Conservation (phyloP, 352 stramenopile species). For the Globisporangium abappressorium region DNA sequence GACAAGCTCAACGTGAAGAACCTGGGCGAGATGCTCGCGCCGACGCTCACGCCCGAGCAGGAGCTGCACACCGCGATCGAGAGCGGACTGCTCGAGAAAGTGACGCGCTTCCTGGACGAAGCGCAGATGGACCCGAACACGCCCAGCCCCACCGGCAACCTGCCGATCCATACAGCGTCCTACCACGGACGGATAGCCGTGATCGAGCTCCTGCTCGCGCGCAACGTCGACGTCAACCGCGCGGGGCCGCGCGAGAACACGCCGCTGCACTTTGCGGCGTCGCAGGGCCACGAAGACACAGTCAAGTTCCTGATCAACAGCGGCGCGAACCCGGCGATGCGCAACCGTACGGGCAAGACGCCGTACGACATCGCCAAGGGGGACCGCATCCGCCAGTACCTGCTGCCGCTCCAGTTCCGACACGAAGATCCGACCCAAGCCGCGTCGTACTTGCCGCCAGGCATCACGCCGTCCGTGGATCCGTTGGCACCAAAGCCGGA, state of each 20-base stretch:
- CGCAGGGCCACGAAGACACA: slow-evolving; percentile 67
- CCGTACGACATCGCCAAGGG: slow-evolving; percentile 84
- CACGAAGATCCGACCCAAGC: slow-evolving; percentile 75
- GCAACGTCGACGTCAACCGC: slow-evolving; percentile 69
- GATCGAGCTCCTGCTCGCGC: slow-evolving; percentile 67
- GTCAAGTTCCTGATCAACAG: slow-evolving; percentile 72
- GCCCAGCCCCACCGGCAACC: slow-evolving; percentile 69
- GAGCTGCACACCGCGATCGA: slow-evolving; percentile 81
- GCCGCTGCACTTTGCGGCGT: slow-evolving; percentile 80
- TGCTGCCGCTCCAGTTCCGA: slow-evolving; percentile 85
- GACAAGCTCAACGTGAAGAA: slow-evolving; percentile 90
- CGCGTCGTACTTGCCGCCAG: slow-evolving; percentile 57
- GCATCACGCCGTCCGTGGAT: slow-evolving; percentile 74
- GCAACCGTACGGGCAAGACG: slow-evolving; percentile 77
- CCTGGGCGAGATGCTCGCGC: slow-evolving; percentile 83
- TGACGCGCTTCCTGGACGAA: slow-evolving; percentile 68
- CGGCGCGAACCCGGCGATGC: slow-evolving; percentile 72
- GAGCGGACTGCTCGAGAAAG: slow-evolving; percentile 68
- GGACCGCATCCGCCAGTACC: slow-evolving; percentile 80
- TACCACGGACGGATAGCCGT: slow-evolving; percentile 79
- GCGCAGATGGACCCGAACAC: slow-evolving; percentile 63
- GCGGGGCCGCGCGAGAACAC: slow-evolving; percentile 68
- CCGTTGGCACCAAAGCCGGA: slow-evolving; percentile 56
- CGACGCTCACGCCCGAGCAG: slow-evolving; percentile 84
- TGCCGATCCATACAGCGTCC: slow-evolving; percentile 81